Base-by-base conservation (phyloP, 306 rosid species). In the Pueraria montana region DNA sequence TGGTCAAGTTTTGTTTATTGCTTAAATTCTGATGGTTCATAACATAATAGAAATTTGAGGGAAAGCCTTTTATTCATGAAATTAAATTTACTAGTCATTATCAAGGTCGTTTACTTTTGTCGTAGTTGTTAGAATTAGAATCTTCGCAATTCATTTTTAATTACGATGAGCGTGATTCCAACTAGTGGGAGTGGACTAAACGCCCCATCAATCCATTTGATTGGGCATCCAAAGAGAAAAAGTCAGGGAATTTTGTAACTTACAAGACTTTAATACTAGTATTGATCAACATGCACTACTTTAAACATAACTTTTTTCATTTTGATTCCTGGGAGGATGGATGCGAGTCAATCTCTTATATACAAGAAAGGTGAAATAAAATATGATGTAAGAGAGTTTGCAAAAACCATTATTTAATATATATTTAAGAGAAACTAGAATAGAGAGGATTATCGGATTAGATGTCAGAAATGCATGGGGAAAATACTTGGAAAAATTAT, bases 241-340 rank as follows among this genome's bases (percentile, higher is more conserved):
- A 45, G 82, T 68, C 46, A 68, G 50, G 13, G 59, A 68, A 30
- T 82, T 5, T 56, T 67, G 74, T 43, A 20, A 34, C 66, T 64
- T 64, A 30, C 3, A 34, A 32, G 52, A 48, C 34, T 62, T 77
- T 27, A 62, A 63, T 45, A n/a, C n/a, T n/a, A n/a, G n/a, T n/a
- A 45, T 20, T 69, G 53, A 6, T 3, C 1, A 1, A 8, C 32
- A 18, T 2, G 8, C 61, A n/a, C 21, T 63, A 77, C 11, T 63
- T 27, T 27, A 20, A 12, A 1, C 0, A 11, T 3, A 58, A 62
- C 3, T 11, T 12, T 0, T 6, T 27, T 16, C 2, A 11, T 5
- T 21, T 69, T 43, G 32, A 43, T 43, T 43, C 36, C 23, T 18
- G 52, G 73, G 4, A 66, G 52, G 9, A 40, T 38, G 27, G n/a